Percentiles rank a stretch among this genome's conserved stretches.
phyloP scores from a whole-genome alignment of 2,329 filamentous ascomycete species.

The Pseudogymnoascus sp. region DNA sequence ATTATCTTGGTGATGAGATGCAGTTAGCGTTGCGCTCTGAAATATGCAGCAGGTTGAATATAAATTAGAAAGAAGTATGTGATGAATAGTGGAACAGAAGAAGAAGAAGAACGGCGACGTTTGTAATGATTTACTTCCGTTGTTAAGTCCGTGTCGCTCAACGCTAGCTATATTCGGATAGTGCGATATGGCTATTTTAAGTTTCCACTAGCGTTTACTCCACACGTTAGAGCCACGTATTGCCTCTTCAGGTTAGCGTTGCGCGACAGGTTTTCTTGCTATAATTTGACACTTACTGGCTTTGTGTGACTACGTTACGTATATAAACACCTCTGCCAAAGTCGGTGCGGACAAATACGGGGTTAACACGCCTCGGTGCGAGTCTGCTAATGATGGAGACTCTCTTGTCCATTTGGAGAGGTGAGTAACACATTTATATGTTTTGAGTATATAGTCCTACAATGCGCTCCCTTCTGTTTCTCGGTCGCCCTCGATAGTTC shows the following conservation, averaged over 20 bases:
- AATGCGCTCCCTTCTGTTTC: background rate
- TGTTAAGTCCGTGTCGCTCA: background rate
- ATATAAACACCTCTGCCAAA: background rate
- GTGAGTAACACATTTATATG: background rate
- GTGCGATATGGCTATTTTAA: background rate
- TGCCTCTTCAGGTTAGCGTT: background rate
- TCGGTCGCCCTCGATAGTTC: background rate
- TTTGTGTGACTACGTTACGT: background rate
- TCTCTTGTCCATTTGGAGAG: no score
- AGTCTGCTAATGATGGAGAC: background rate
- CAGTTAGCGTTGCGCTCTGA: background rate
- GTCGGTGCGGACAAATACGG: background rate
- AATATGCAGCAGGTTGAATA: background rate
- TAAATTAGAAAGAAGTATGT: background rate
- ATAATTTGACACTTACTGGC: background rate
- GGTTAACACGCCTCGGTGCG: background rate
- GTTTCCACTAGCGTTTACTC: background rate
- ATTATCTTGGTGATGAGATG: background rate
- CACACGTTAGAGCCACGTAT: background rate
- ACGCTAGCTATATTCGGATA: background rate
- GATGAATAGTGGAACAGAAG: background rate
- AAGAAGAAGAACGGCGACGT: background rate
- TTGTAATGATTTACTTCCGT: background rate
- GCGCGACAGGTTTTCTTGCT: background rate
- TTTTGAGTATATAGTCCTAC: background rate